A percentile compares a stretch with the other conserved stretches of the same genome.
phyloP scores from a whole-genome alignment of 176 grass and related monocot genomes.

The Oryza australiensis region DNA sequence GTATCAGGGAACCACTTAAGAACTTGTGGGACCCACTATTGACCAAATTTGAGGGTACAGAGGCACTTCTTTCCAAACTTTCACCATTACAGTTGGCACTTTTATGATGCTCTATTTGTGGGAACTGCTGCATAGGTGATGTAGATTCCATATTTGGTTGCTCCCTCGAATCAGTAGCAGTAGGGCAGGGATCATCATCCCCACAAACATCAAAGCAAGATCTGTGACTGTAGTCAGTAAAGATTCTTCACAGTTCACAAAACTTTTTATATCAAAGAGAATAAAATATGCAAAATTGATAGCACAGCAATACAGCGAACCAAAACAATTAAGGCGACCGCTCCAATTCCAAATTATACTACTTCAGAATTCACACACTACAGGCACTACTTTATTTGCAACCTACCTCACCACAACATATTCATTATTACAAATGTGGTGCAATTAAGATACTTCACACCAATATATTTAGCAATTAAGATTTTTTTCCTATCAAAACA shows the following conservation, averaged over 20 bases:
- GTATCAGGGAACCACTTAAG: slow-evolving; percentile 79
- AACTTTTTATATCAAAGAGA: slow-evolving; percentile 1
- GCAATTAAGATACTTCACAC: not conserved
- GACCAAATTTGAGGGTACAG: slow-evolving; percentile 55
- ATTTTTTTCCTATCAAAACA: not conserved
- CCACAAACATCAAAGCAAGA: slow-evolving; percentile 82
- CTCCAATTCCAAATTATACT: slow-evolving; percentile 4
- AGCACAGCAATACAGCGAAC: not conserved
- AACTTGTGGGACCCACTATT: slow-evolving; percentile 53
- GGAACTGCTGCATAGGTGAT: slow-evolving; percentile 46
- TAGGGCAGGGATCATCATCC: slow-evolving; percentile 50
- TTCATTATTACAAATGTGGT: not conserved
- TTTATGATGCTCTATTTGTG: slow-evolving; percentile 40
- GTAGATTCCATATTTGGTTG: slow-evolving; percentile 41
- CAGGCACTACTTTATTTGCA: slow-evolving; percentile 24
- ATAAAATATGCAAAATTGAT: slow-evolving; percentile 31
- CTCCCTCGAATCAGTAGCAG: slow-evolving; percentile 36
- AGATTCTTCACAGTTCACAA: slow-evolving; percentile 35
- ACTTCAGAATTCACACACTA: slow-evolving; percentile 14
- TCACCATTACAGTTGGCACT: slow-evolving; percentile 51
- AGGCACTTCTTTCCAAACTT: slow-evolving; percentile 68
- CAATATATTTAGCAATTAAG: not conserved
- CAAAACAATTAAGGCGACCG: not conserved
- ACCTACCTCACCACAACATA: not conserved
- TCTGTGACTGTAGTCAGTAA: slow-evolving; percentile 54